Evolutionary conservation across 805 yeast species (phyloP), one percentile per base, ranked within the genome.

Genomic region (Myxozyma monticola): DNA sequence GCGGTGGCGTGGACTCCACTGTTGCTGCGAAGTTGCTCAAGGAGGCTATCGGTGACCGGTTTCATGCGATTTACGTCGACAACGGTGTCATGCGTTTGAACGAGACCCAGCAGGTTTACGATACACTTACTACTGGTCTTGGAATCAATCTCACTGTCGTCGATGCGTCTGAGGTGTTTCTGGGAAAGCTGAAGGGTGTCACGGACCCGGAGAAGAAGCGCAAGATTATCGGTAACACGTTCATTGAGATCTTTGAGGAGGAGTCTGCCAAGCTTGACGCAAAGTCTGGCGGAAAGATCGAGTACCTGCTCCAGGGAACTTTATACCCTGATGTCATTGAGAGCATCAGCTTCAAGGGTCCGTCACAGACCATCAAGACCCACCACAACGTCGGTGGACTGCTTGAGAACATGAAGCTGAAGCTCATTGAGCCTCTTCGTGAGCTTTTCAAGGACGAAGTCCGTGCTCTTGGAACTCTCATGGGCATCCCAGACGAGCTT

Each of bases 341-440:
- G 79, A 87, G 96, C 53, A 91, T 93, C 67, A 90, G 97, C 21
- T 93, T 93, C 85, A 93, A 93, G 78, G 99, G 99, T 59, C 99
- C 99, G 35, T 91, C 98, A 48, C 98, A 91, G 77, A 93, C 99
- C 63, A 93, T 93, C 76, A 93, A 93, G 79, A 91, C 99, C 60
- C 99, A 93, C 72, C 99, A 93, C 78, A 93, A 93, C 66, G 99
- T 93, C 54, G 99, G 99, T 64, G 99, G 99, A 56, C 78, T 93
- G 68, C 79, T 91, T 65, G 99, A 93, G 57, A 86, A 93, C 78
- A 93, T 93, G 99, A 93, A 91, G 76, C 81, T 93, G 75, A 91
- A 93, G 76, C 83, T 93, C 68, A 93, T 93, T 65, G 99, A 93
- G 79, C 99, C 99, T 49, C 80, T 93, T 70, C 85, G 99, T 74